A percentile compares a stretch with the other conserved stretches of the same genome.
Evolutionary conservation across 2,329 filamentous ascomycete species (phyloP).

Genomic region (Boeremia exigua): DNA sequence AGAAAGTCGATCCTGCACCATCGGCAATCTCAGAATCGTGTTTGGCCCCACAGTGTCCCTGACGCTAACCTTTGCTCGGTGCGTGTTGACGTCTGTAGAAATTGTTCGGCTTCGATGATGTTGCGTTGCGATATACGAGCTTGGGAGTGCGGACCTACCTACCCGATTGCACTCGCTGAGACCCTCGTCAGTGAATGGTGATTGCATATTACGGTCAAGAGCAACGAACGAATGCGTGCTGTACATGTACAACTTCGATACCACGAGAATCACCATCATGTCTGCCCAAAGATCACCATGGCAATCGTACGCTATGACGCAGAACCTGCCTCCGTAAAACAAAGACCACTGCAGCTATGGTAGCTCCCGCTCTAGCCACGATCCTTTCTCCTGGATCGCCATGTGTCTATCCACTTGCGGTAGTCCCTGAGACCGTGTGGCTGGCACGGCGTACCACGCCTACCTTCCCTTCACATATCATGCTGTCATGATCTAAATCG

Average conservation of each 20-base stretch:
- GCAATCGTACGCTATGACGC: constrained; percentile 3
- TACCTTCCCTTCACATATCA: constrained; percentile 12
- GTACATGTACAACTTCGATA: background rate
- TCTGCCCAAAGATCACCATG: background rate
- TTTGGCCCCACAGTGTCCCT: constrained; percentile 24
- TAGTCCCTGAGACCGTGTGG: constrained; percentile 9
- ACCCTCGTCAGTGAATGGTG: background rate
- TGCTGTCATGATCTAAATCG: constrained; percentile 30
- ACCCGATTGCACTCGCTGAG: too few relatives aligned
- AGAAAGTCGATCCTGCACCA: constrained; percentile 30
- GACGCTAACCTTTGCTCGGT: constrained; percentile 24
- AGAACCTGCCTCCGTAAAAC: background rate
- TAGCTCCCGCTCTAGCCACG: constrained; percentile 24
- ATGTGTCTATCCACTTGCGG: constrained; percentile 16
- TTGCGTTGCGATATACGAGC: background rate
- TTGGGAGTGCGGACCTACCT: background rate
- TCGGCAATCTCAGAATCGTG: constrained; percentile 26
- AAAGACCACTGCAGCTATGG: constrained; percentile 2
- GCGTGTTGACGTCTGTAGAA: constrained; percentile 28
- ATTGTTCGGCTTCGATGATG: background rate
- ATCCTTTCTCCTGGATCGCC: constrained; percentile 19
- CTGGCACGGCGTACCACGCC: constrained; percentile 6
- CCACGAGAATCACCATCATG: background rate
- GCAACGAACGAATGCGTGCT: background rate
- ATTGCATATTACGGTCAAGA: too few relatives aligned